phyloP scores from a whole-genome alignment of 176 grass and related monocot species.

The Lolium rigidum region DNA sequence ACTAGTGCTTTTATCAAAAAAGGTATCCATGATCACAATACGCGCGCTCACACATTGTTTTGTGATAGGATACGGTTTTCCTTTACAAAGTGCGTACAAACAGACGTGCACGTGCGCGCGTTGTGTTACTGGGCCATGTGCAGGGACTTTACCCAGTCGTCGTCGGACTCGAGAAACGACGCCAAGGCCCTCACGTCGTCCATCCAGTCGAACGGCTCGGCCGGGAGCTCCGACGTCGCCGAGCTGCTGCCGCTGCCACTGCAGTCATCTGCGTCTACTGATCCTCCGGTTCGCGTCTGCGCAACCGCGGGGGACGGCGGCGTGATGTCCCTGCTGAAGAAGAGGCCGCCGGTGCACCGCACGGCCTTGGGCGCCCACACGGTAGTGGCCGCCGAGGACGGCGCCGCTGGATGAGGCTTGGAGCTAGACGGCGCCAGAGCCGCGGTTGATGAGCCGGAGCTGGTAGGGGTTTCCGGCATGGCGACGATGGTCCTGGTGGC shows the following conservation, averaged over 20 bases:
- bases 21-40: no score
- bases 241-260: constrained; percentile 46
- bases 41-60: no score
- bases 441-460: not conserved
- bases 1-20: no score
- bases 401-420: not conserved
- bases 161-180: constrained; percentile 69
- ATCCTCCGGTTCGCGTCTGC: not conserved
- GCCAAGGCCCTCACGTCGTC: constrained; percentile 62
- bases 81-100: no score
- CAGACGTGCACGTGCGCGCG: no score
- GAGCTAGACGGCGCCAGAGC: constrained; percentile 15
- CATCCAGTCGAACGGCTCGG: constrained; percentile 62
- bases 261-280: constrained; percentile 26
- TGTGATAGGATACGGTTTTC: no score
- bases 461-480: constrained; percentile 1
- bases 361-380: constrained; percentile 61
- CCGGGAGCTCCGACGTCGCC: constrained; percentile 30
- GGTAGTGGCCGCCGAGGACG: not conserved
- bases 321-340: constrained; percentile 30
- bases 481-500: not conserved
- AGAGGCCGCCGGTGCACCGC: constrained; percentile 48
- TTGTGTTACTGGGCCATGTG: constrained; percentile 26
- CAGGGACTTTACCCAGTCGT: constrained; percentile 49
- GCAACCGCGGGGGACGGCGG: not conserved